Base-by-base conservation (phyloP, 1,284 basidiomycete species). In the Neolentinus lepideus region DNA sequence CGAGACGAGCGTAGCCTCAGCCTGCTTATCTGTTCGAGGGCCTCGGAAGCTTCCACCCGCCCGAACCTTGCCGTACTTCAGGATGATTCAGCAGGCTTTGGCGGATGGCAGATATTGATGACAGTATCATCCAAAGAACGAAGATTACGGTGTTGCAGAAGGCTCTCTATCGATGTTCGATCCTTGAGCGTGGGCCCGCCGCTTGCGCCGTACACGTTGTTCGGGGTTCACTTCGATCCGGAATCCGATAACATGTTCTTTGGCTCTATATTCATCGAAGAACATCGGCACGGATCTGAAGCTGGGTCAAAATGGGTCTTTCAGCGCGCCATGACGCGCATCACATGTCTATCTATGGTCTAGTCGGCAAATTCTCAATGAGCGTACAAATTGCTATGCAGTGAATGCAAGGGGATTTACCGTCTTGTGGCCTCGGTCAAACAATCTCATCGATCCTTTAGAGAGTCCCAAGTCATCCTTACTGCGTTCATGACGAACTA, bases 401-500 rank as follows among this genome's bases (percentile, higher is more conserved):
- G 6, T 21, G 16, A 43, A 6, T 16, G 19, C n/a, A n/a, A 43
- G 4, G 8, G 16, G 16, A 3, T 6, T 21, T 16, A n/a, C 38
- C 19, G 16, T 43, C 38, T 43, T 3, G 3, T 6, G 19, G 4
- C 38, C 38, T 21, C 19, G 6, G 19, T 43, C 38, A 9, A 35
- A 35, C 9, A 16, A 35, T 35, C 16, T 9, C 33, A 35, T 9
- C 33, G 33, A 9, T 9, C 16, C 16, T 9, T n/a, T n/a, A n/a
- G 29, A 6, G 29, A 31, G 12, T 31, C 29, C 29, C 29, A 31
- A 31, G 29, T 31, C 29, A 31, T 31, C 29, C 29, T 31, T 12
- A 12, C 29, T 12, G 29, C 29, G 6, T 50, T 21, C 47, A 50
- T 50, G 47, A 50, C 22, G 47, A 21, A 50, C 57, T 81, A 77